phyloP scores from a whole-genome alignment of 1,284 basidiomycete species.

The Leccinum huronense region DNA sequence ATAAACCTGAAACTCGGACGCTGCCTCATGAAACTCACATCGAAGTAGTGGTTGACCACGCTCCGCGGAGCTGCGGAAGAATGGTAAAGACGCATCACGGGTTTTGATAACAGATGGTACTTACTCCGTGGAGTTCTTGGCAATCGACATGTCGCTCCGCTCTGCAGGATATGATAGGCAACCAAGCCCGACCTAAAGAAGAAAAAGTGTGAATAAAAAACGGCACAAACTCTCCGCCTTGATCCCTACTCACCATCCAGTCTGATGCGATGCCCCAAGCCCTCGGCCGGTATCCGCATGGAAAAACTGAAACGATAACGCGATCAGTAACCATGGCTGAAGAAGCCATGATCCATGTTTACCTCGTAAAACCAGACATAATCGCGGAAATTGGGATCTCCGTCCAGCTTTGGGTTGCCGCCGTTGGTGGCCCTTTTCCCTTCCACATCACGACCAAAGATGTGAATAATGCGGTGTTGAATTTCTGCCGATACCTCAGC shows the following conservation, averaged over 20 bases:
- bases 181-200: conserved; percentile 78
- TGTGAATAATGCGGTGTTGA: conserved; percentile 95
- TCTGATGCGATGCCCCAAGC: conserved; percentile 95
- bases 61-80: conserved; percentile 72
- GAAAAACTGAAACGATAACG: conserved; percentile 70
- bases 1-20: conserved; percentile 8
- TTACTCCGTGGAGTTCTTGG: conserved; percentile 86
- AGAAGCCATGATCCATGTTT: neutral
- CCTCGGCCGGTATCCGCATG: conserved; percentile 91
- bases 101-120: conserved; percentile 10
- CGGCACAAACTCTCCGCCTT: neutral
- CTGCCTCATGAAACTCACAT: conserved; percentile 50
- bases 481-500: conserved; percentile 94
- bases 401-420: conserved; percentile 82
- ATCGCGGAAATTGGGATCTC: conserved; percentile 95
- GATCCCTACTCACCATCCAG: conserved; percentile 72
- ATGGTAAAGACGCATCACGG: conserved; percentile 1
- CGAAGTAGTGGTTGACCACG: conserved; percentile 91
- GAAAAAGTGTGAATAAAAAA: conserved; percentile 1
- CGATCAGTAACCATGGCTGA: conserved; percentile 7
- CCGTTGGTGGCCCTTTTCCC: conserved; percentile 91
- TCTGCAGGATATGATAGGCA: conserved; percentile 88
- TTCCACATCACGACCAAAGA: conserved; percentile 87
- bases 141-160: conserved; percentile 78
- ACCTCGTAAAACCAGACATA: conserved; percentile 96